These are phyloP conservation scores for Ceratobasidium theobromae DNA, from an alignment of 1,284 basidiomycete species.

Conservation along the genomic window DNA sequence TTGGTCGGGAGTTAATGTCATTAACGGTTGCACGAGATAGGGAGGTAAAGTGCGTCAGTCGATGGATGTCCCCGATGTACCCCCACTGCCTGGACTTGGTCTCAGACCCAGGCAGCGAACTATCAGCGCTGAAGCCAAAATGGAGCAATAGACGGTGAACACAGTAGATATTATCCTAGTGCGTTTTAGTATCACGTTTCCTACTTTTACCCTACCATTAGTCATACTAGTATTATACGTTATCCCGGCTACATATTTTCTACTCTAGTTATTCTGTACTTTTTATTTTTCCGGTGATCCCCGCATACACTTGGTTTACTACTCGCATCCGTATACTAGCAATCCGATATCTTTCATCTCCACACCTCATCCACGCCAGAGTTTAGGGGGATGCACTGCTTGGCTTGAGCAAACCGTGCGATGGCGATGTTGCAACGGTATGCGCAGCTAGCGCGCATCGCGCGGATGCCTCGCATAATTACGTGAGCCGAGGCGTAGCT, in stretches of 20 bases:
- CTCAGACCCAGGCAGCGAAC: constrained; percentile 5
- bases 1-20: neutral
- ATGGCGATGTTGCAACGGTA: neutral
- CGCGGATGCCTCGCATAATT: neutral
- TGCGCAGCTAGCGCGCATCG: neutral
- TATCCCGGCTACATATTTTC: too few relatives aligned
- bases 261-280: too few relatives aligned
- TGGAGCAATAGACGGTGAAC: constrained; percentile 1
- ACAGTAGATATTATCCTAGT: neutral
- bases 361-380: too few relatives aligned
- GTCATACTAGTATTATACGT: neutral
- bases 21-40: too few relatives aligned
- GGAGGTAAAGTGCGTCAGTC: constrained; percentile 2
- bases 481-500: too few relatives aligned
- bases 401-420: neutral
- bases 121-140: constrained; percentile 26
- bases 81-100: neutral
- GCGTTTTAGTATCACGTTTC: neutral
- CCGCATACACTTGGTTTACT: too few relatives aligned
- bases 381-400: too few relatives aligned
- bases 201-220: neutral
- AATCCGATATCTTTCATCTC: too few relatives aligned
- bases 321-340: too few relatives aligned
- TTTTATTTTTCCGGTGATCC: too few relatives aligned
- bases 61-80: constrained; percentile 15